These are phyloP conservation scores for Xylaria sp. DNA, from an alignment of 2,329 filamentous ascomycete genomes.

Conservation along the genomic window DNA sequence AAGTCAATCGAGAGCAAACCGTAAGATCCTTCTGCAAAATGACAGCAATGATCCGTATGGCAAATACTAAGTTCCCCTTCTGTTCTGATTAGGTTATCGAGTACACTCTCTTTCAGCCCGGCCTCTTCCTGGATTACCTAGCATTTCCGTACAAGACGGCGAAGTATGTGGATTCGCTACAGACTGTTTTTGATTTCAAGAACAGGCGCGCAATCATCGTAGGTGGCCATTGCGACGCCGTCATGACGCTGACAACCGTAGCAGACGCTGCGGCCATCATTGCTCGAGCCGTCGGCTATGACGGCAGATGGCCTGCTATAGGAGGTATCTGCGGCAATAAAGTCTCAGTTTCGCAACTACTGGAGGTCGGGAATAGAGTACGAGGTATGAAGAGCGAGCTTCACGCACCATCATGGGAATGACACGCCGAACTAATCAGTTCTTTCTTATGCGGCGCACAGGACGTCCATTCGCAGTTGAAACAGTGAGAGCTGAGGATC, in stretches of 20 bases:
- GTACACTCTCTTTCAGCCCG: slow-evolving; percentile 62
- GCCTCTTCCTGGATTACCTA: slow-evolving; percentile 61
- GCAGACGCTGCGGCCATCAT: slow-evolving; percentile 50
- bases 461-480: slow-evolving; percentile 49
- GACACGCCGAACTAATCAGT: background rate
- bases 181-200: slow-evolving; percentile 48
- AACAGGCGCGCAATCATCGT: slow-evolving; percentile 49
- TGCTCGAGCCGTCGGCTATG: slow-evolving; percentile 49
- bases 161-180: slow-evolving; percentile 49
- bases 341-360: slow-evolving; percentile 44
- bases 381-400: slow-evolving; percentile 43
- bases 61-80: background rate
- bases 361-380: slow-evolving; percentile 49
- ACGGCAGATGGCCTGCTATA: slow-evolving; percentile 49
- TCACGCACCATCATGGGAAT: background rate
- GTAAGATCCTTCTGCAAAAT: slow-evolving; percentile 35
- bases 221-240: slow-evolving; percentile 48
- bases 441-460: slow-evolving; percentile 23
- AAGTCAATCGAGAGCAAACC: slow-evolving; percentile 55
- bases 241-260: slow-evolving; percentile 52
- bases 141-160: slow-evolving; percentile 54
- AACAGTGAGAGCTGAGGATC: slow-evolving; percentile 52
- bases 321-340: slow-evolving; percentile 50
- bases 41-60: background rate
- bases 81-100: slow-evolving; percentile 52